Evolutionary conservation across 371 early-diverging fungal genomes (phyloP), one percentile per base, ranked within the genome.

Genomic region (Nematocida sp.): DNA sequence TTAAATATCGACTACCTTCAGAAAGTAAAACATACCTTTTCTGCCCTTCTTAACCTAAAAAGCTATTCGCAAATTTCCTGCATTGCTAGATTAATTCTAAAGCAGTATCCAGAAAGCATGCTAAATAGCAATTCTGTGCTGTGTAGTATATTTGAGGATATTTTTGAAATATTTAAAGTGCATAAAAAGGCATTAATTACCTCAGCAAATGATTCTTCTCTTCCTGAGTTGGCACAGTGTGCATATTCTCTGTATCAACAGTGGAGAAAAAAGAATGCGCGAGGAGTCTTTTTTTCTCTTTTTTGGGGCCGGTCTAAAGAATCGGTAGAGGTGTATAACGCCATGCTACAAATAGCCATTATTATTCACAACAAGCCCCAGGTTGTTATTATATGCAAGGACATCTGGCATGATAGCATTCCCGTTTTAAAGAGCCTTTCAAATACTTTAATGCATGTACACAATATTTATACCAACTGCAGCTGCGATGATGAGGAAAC

Each of bases 381-480:
- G 11, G 50, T 70, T 25, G 5, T 60, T 7, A 7, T 7, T n/a
- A 45, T 78, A 4, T 78, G 80, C 80, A 27, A 33, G 45, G 71
- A 78, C 42, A 66, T 78, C 2, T 78, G 80, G 80, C 52, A 78
- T n/a, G 54, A 46, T 27, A 62, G 80, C 69, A 25, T 78, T 18
- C 7, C 64, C 27, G 44, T 78, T 46, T 33, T 71, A 4, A 55
- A 44, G 4, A 5, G 57, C 11, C 20, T 78, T 3, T 40, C 72
- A 4, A 33, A 57, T 3, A 15, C 80, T 4, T 71, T 78, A 3
- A 25, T 23, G 7, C 50, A 78, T 5, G 42, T 70, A 5, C 80
- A 78, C 67, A 47, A 15, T 27, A 13, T 33, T 5, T 40, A n/a
- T 13, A 57, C 75, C 25, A 4, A 9, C 25, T 78, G 80, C 44